Percentiles rank a stretch among this genome's conserved stretches.
Evolutionary conservation across 2,329 filamentous ascomycete species (phyloP).

Genomic region (Rhexocercosporidium sp.): DNA sequence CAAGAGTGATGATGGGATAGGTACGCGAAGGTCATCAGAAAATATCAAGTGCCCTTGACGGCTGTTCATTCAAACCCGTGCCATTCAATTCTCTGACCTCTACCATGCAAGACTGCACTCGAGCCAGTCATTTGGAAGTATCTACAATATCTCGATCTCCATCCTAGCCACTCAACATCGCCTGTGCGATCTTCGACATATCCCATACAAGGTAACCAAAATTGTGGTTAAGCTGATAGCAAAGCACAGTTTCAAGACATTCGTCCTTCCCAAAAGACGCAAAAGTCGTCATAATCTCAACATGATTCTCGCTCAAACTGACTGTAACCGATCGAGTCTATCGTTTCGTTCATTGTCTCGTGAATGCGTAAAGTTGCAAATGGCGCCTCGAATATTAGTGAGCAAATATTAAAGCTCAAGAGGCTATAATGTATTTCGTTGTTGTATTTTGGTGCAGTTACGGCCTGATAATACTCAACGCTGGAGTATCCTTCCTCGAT

Average conservation of each 20-base stretch:
- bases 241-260: conserved; percentile 20
- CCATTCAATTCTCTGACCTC: not conserved
- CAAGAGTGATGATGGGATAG: not conserved
- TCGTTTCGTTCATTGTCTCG: conserved; percentile 36
- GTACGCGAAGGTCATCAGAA: too few species aligned
- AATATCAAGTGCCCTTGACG: too few species aligned
- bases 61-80: not conserved
- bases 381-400: conserved; percentile 31
- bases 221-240: conserved; percentile 33
- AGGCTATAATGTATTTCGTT: conserved; percentile 31
- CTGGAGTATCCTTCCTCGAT: conserved; percentile 33
- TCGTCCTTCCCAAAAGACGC: conserved; percentile 15
- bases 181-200: conserved; percentile 24
- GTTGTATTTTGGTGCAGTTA: conserved; percentile 21
- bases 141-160: conserved; percentile 8
- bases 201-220: conserved; percentile 27
- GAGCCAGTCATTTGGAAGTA: conserved; percentile 7
- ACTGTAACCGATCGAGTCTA: conserved; percentile 25
- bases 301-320: conserved; percentile 26
- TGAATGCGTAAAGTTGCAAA: conserved; percentile 39
- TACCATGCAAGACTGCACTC: not conserved
- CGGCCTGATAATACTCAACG: conserved; percentile 21
- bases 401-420: conserved; percentile 29
- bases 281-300: conserved; percentile 24
- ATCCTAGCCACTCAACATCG: not conserved